Evolutionary conservation across 2,329 filamentous ascomycete species (phyloP).

Genomic region (Tolypocladium ovalisporum): DNA sequence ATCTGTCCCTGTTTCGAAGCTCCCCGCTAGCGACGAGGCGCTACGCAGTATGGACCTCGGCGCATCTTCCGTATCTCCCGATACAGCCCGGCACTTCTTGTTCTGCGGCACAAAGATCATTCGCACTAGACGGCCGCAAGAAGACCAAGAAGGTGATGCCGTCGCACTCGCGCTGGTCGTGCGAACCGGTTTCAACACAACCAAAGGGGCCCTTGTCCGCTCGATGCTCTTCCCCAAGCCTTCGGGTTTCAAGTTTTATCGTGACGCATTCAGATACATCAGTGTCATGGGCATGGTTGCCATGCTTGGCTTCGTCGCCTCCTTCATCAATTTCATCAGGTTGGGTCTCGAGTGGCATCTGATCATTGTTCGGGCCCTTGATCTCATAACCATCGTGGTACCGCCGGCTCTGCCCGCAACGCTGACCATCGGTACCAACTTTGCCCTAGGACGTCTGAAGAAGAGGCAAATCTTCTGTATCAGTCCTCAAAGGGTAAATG

Average conservation of each 20-base stretch:
- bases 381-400: slow-evolving; percentile 95
- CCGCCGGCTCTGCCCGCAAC: slow-evolving; percentile 91
- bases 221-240: slow-evolving; percentile 99
- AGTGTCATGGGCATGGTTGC: slow-evolving; percentile 90
- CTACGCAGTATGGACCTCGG: slow-evolving; percentile 66
- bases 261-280: slow-evolving; percentile 95
- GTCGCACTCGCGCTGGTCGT: slow-evolving; percentile 87
- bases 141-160: slow-evolving; percentile 75
- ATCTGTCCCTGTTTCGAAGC: slow-evolving; percentile 92
- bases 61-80: slow-evolving; percentile 71
- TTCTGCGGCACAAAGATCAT: slow-evolving; percentile 96
- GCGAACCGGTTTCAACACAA: slow-evolving; percentile 93
- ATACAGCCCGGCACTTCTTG: slow-evolving; percentile 78
- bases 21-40: slow-evolving; percentile 70
- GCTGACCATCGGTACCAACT: slow-evolving; percentile 91
- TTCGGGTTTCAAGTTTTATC: slow-evolving; percentile 96
- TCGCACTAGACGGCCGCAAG: slow-evolving; percentile 76
- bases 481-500: slow-evolving; percentile 92
- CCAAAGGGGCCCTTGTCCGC: slow-evolving; percentile 86
- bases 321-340: slow-evolving; percentile 85
- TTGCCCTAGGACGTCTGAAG: slow-evolving; percentile 78
- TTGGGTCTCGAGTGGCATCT: slow-evolving; percentile 77
- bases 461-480: slow-evolving; percentile 93
- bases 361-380: slow-evolving; percentile 83
- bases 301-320: slow-evolving; percentile 75